phyloP scores from a whole-genome alignment of 768 basidiomycete species.

The Pholiota molesta region DNA sequence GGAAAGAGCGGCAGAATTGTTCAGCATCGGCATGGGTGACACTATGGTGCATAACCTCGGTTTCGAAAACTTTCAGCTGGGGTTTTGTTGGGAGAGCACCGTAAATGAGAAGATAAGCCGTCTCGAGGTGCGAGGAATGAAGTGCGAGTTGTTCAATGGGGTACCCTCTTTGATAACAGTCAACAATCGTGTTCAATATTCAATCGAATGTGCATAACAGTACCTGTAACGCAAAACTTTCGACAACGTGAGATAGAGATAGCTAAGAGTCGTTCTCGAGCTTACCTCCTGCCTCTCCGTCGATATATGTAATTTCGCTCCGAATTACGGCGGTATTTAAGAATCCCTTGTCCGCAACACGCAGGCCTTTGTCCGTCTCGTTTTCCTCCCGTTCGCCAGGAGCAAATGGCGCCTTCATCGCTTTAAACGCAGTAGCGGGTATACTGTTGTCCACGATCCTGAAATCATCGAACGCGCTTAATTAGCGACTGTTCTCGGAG shows the following conservation, averaged over 20 bases:
- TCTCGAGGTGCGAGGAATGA: slow-evolving; percentile 80
- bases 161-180: slow-evolving; percentile 64
- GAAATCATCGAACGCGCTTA: slow-evolving; percentile 6
- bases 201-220: neutral
- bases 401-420: slow-evolving; percentile 59
- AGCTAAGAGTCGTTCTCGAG: neutral
- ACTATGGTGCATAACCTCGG: slow-evolving; percentile 80
- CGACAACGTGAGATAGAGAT: neutral
- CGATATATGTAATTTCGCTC: slow-evolving; percentile 88
- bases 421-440: slow-evolving; percentile 80
- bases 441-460: slow-evolving; percentile 85
- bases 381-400: slow-evolving; percentile 75
- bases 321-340: slow-evolving; percentile 81
- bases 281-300: slow-evolving; percentile 82
- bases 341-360: slow-evolving; percentile 80
- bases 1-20: slow-evolving; percentile 69
- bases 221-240: slow-evolving; percentile 76
- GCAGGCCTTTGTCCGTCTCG: slow-evolving; percentile 80
- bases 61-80: slow-evolving; percentile 67
- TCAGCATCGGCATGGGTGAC: slow-evolving; percentile 69
- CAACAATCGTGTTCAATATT: neutral
- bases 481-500: slow-evolving; percentile 4
- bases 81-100: slow-evolving; percentile 70
- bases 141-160: slow-evolving; percentile 91
- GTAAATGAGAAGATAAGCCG: slow-evolving; percentile 88